Percentiles rank a stretch among this genome's conserved stretches.
Conservation (phyloP, 129 eudicot species). For the Daucus carota region DNA sequence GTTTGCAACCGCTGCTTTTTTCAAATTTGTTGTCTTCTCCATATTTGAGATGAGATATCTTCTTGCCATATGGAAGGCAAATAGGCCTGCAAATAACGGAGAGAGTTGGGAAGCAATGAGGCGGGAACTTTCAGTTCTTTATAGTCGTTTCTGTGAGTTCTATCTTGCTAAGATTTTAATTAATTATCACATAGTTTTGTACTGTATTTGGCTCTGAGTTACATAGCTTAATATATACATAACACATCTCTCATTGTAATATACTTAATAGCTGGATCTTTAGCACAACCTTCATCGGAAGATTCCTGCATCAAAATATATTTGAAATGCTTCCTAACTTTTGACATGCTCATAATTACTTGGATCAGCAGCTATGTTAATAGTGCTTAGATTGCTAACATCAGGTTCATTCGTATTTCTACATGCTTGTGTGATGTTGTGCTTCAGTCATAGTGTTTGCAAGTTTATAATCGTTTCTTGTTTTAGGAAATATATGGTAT, state of each 20-base stretch:
- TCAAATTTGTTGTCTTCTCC: slow-evolving; percentile 93
- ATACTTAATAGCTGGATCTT: not conserved
- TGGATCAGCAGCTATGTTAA: not conserved
- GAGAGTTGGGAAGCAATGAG: slow-evolving; percentile 99
- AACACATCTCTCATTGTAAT: not conserved
- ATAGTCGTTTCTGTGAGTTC: slow-evolving; percentile 95
- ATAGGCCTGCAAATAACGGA: slow-evolving; percentile 69
- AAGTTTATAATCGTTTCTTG: not conserved
- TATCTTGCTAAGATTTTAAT: slow-evolving; percentile 10
- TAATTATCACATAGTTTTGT: not conserved
- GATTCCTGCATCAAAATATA: not conserved
- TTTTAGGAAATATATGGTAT: not conserved
- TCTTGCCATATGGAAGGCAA: slow-evolving; percentile 98
- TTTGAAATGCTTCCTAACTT: not conserved
- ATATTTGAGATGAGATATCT: slow-evolving; percentile 99
- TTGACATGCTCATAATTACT: not conserved
- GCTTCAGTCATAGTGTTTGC: not conserved
- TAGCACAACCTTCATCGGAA: not conserved
- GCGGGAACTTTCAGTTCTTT: slow-evolving; percentile 95
- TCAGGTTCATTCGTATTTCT: not conserved
- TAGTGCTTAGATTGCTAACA: not conserved
- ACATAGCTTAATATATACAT: not conserved
- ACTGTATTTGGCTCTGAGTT: not conserved
- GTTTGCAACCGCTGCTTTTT: slow-evolving; percentile 97
- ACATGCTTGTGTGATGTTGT: not conserved